Base-by-base conservation (phyloP, 805 yeast species). In the Barnettozyma californica region DNA sequence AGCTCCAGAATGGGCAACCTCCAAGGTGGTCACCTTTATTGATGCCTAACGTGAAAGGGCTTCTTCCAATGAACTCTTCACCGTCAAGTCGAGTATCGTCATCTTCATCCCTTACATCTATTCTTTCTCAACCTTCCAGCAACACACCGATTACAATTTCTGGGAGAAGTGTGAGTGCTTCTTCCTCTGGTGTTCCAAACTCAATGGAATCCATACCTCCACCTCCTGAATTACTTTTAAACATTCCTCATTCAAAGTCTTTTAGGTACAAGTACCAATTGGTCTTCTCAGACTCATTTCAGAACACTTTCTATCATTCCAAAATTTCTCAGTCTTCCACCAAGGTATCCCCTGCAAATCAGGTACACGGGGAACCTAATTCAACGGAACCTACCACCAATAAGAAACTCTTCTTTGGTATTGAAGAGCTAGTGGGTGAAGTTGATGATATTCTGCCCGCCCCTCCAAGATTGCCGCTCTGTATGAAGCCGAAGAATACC, bases 261-360 rank as follows among this genome's bases (percentile, higher is more conserved):
- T 80, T 78, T n/a, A 54, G 67, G 21, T 74, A 66, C 58, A 74
- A 66, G 54, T 77, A 76, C 58, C 78, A 75, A 35, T 58, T 78
- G 34, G 65, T 69, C 4, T 74, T 75, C 47, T 73, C 71, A 45
- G 74, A 70, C 13, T 55, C 74, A 5, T 57, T 69, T 18, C 68
- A 70, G 38, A 67, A 61, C 18, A 41, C 18, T 1, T 48, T 57
- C 23, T 52, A 48, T 16, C 64, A 59, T 39, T 53, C 58, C 8
- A 62, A 49, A 37, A 45, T 61, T n/a, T 55, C 19, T 13, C 25
- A 14, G 4, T 19, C 31, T 9, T 19, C 23, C 18, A n/a, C 45
- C 14, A 43, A 25, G 19, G 29, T 57, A 42, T 56, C 59, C 10
- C 58, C 48, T n/a, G 46, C 48, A 21, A 29, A 25, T 14, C 39